Evolutionary conservation across 371 early-diverging fungal genomes (phyloP).

Genomic region (Rhizopus stolonifer): DNA sequence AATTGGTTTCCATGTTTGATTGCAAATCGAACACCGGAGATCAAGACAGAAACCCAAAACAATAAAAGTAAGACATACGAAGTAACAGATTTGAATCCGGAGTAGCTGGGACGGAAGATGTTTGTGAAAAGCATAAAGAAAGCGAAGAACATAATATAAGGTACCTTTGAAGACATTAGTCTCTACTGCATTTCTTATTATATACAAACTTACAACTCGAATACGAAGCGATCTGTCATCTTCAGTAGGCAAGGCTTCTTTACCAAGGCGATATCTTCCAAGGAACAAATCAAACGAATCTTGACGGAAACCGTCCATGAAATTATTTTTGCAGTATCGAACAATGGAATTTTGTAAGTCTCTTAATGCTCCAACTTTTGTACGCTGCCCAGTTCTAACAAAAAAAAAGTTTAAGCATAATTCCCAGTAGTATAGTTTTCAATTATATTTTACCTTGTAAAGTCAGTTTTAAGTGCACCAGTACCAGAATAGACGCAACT

Average conservation of each 20-base stretch:
- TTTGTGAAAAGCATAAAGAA: constrained; percentile 46
- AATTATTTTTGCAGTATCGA: constrained; percentile 93
- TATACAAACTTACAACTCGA: constrained; percentile 42
- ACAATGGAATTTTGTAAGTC: constrained; percentile 83
- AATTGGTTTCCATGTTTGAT: constrained; percentile 45
- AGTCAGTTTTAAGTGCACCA: constrained; percentile 97
- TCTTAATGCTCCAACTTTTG: constrained; percentile 76
- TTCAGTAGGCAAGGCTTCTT: constrained; percentile 6
- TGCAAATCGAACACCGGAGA: constrained; percentile 46
- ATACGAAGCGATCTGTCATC: constrained; percentile 42
- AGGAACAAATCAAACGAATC: constrained; percentile 82
- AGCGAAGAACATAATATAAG: constrained; percentile 44
- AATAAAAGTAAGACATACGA: constrained; percentile 38
- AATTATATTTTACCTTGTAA: constrained; percentile 65
- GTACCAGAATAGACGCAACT: constrained; percentile 97
- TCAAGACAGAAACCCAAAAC: constrained; percentile 52
- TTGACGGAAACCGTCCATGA: constrained; percentile 89
- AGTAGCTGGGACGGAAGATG: constrained; percentile 35
- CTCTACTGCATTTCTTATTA: background rate
- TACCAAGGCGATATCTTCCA: constrained; percentile 63
- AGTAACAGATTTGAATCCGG: constrained; percentile 32
- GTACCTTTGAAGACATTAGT: constrained; percentile 23
- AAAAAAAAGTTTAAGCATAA: background rate
- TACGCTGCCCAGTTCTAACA: constrained; percentile 80
- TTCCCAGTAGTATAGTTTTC: background rate